These are phyloP conservation scores for Lichtheimia ornata DNA, from an alignment of 371 early-diverging fungal genomes.

Conservation along the genomic window DNA sequence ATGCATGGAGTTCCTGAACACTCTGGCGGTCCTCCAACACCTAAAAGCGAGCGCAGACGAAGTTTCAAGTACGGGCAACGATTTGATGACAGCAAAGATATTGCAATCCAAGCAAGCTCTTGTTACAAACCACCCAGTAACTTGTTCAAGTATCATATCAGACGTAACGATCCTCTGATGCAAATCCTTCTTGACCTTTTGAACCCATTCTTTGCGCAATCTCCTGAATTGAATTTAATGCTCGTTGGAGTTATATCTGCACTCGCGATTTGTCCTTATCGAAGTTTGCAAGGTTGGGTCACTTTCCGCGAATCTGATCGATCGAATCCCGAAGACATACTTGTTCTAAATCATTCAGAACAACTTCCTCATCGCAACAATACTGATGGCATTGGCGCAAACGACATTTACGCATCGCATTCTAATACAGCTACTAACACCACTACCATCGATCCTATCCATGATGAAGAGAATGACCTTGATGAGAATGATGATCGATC, in stretches of 20 bases:
- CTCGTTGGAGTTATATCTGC: slow-evolving; percentile 87
- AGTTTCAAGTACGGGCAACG: slow-evolving; percentile 66
- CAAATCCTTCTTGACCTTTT: slow-evolving; percentile 66
- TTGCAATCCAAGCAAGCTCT: slow-evolving; percentile 1
- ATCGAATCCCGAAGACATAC: slow-evolving; percentile 48
- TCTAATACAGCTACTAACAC: neutral
- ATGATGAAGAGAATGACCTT: slow-evolving; percentile 34
- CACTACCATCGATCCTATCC: slow-evolving; percentile 23
- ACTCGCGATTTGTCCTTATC: slow-evolving; percentile 75
- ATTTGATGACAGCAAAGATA: slow-evolving; percentile 29
- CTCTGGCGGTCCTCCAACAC: slow-evolving; percentile 15
- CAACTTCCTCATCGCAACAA: slow-evolving; percentile 8
- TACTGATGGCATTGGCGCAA: neutral
- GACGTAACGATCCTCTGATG: slow-evolving; percentile 65
- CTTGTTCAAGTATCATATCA: slow-evolving; percentile 52
- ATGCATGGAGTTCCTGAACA: slow-evolving; percentile 10
- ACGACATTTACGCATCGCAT: neutral
- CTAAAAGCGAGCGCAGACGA: slow-evolving; percentile 50
- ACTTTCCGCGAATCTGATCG: slow-evolving; percentile 69
- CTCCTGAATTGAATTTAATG: slow-evolving; percentile 86
- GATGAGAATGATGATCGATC: slow-evolving; percentile 56
- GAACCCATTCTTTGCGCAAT: slow-evolving; percentile 83
- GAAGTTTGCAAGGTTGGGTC: slow-evolving; percentile 80
- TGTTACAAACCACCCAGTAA: slow-evolving; percentile 9
- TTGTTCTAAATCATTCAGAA: slow-evolving; percentile 28